Conservation (phyloP, 345 rosid genomes). For the Pugionium cornutum region DNA sequence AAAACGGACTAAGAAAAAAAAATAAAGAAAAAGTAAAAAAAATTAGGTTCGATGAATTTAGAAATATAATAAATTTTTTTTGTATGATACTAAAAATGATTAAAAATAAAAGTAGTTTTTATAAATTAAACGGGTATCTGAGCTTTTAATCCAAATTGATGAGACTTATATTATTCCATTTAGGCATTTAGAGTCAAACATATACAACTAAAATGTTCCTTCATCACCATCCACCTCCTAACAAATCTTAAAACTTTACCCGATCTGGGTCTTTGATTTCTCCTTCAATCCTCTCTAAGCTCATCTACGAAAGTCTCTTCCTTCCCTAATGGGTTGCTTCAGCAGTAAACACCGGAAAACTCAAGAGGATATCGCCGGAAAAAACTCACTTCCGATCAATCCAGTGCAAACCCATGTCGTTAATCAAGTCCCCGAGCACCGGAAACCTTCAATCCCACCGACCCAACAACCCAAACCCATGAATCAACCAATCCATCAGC, state of each 20-base stretch:
- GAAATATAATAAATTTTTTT: too few species aligned
- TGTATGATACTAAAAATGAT: too few species aligned
- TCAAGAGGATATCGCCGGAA: constrained; percentile 36
- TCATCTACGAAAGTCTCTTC: neutral
- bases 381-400: constrained; percentile 28
- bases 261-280: neutral
- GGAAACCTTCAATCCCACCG: constrained; percentile 32
- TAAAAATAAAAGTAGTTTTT: too few species aligned
- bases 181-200: constrained; percentile 22
- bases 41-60: too few species aligned
- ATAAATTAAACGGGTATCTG: too few species aligned
- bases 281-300: neutral
- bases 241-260: neutral
- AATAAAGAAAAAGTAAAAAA: too few species aligned
- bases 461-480: constrained; percentile 30
- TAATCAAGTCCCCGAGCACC: constrained; percentile 33
- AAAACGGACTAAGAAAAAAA: too few species aligned
- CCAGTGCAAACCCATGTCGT: constrained; percentile 36
- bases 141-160: too few species aligned
- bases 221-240: neutral
- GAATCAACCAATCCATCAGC: constrained; percentile 5
- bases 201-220: constrained; percentile 11
- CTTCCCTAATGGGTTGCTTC: constrained; percentile 58
- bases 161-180: too few species aligned
- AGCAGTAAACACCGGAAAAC: constrained; percentile 49